Evolutionary conservation across 352 stramenopile species (phyloP).

Genomic region (Phytophthora brassicae): DNA sequence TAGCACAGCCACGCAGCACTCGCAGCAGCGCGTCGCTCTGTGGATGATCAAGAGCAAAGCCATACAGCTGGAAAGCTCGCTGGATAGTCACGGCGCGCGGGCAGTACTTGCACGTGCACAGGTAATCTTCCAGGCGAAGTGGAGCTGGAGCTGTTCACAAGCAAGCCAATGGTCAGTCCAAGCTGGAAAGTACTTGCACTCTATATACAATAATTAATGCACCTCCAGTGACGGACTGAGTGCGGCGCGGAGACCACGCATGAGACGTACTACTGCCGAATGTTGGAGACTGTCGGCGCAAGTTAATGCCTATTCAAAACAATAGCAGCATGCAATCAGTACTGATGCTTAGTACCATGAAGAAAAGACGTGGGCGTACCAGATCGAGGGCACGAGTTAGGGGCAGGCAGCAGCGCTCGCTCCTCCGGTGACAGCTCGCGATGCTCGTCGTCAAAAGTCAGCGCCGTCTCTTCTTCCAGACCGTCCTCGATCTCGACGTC

Average conservation of each 20-base stretch:
- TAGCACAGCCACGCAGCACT: constrained; percentile 61
- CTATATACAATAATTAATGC: neutral
- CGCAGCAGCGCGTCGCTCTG: constrained; percentile 42
- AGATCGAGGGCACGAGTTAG: constrained; percentile 36
- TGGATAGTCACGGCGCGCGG: constrained; percentile 52
- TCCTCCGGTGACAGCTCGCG: constrained; percentile 17
- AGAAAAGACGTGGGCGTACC: constrained; percentile 10
- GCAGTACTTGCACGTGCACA: constrained; percentile 68
- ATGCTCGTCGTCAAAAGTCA: neutral
- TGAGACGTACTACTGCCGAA: constrained; percentile 27
- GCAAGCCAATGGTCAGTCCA: neutral
- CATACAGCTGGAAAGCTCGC: constrained; percentile 44
- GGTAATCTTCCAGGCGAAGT: constrained; percentile 47
- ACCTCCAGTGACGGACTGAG: constrained; percentile 32
- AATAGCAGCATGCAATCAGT: constrained; percentile 5
- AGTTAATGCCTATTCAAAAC: constrained; percentile 24
- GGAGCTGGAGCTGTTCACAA: constrained; percentile 3
- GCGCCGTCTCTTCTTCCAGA: constrained; percentile 6
- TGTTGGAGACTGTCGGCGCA: constrained; percentile 30
- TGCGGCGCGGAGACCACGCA: constrained; percentile 11
- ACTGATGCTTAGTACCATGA: no score
- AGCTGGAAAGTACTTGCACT: neutral
- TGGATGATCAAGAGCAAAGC: constrained; percentile 36
- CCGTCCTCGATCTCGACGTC: constrained; percentile 20
- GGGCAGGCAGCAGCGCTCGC: constrained; percentile 28